Percentiles rank a stretch among this genome's conserved stretches.
Conservation (phyloP, 2,329 filamentous ascomycete genomes). For the Acrodontium crateriforme region DNA sequence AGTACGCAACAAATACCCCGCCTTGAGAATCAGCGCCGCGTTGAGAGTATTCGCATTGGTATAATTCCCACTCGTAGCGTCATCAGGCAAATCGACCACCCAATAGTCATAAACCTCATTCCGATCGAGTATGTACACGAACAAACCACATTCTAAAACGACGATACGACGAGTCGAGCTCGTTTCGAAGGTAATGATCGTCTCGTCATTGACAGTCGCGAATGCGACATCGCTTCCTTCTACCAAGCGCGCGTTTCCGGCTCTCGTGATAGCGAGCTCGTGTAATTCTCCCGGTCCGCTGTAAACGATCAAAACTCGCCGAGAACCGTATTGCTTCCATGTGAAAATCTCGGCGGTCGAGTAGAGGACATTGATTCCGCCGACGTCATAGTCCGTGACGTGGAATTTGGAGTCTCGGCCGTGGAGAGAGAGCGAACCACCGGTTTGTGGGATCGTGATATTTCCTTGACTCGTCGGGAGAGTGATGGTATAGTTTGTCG, state of each 20-base stretch:
- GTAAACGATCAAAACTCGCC: conserved; percentile 50
- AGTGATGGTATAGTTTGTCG: conserved; percentile 49
- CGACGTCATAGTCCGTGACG: conserved; percentile 52
- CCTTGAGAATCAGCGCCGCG: conserved; percentile 44
- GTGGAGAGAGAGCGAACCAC: conserved; percentile 42
- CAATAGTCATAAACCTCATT: conserved; percentile 57
- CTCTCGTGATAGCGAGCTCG: conserved; percentile 41
- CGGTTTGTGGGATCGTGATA: conserved; percentile 45
- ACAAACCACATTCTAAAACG: conserved; percentile 34
- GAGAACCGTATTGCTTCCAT: conserved; percentile 49
- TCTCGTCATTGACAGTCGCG: conserved; percentile 28
- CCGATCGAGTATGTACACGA: conserved; percentile 48
- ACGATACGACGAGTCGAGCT: conserved; percentile 40
- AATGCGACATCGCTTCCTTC: conserved; percentile 29
- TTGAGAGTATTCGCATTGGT: conserved; percentile 21
- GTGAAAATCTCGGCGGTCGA: conserved; percentile 58
- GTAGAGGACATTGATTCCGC: conserved; percentile 47
- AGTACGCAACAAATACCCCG: conserved; percentile 50
- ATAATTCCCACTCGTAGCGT: conserved; percentile 17
- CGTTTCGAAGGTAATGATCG: conserved; percentile 42
- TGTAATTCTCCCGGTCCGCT: conserved; percentile 48
- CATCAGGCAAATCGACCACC: conserved; percentile 42
- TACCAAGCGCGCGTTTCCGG: conserved; percentile 21
- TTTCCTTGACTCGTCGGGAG: conserved; percentile 46
- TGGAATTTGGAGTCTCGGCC: conserved; percentile 55